Evolutionary conservation across 2,329 filamentous ascomycete species (phyloP).

Genomic region (Leptographium wingfieldii): DNA sequence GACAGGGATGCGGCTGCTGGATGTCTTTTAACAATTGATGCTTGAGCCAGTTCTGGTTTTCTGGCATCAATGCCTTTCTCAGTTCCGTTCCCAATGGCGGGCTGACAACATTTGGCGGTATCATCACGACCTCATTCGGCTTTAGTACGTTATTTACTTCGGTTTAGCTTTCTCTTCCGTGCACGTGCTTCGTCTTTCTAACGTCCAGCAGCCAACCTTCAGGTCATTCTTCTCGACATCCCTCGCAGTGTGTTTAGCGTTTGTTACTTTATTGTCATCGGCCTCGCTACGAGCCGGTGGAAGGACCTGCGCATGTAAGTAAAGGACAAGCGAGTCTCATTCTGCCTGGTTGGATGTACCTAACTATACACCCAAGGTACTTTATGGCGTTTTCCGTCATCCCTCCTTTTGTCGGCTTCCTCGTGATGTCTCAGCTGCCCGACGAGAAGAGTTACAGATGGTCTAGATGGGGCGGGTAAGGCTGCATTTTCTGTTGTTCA

Average conservation of each 20-base stretch:
- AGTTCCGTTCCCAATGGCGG: constrained; percentile 22
- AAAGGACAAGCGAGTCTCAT: background rate
- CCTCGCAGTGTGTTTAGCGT: constrained; percentile 21
- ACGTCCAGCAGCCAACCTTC: constrained; percentile 18
- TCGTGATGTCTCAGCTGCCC: constrained; percentile 22
- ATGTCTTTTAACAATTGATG: background rate
- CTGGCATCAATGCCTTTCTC: constrained; percentile 24
- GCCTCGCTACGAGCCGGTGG: constrained; percentile 19
- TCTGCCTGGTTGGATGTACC: background rate
- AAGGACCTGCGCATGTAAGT: constrained; percentile 20
- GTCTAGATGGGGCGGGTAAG: constrained; percentile 22
- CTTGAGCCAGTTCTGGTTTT: constrained; percentile 22
- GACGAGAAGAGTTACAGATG: constrained; percentile 23
- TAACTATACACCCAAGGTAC: constrained; percentile 10
- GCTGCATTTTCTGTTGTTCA: background rate
- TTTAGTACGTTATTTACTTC: constrained; percentile 14
- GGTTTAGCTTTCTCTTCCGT: background rate
- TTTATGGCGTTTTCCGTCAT: constrained; percentile 25
- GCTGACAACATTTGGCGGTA: constrained; percentile 21
- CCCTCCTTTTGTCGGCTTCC: constrained; percentile 23
- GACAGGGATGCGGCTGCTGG: background rate
- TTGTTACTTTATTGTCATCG: constrained; percentile 21
- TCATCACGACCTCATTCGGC: constrained; percentile 23
- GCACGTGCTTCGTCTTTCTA: background rate
- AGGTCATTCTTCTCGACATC: constrained; percentile 24